phyloP scores from a whole-genome alignment of 441 rosid genomes.

The Metrosideros polymorpha region DNA sequence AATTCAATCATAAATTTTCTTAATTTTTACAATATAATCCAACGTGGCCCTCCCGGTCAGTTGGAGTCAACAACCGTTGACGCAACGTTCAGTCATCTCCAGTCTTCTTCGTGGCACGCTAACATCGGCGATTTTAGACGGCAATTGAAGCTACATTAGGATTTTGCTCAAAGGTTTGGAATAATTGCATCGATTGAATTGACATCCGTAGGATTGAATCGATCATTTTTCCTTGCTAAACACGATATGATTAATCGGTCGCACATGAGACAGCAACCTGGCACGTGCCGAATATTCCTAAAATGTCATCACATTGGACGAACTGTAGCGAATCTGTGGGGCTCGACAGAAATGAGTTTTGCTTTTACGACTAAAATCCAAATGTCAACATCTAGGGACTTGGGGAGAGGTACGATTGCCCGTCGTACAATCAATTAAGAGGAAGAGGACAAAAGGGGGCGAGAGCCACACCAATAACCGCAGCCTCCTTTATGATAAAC shows the following conservation, averaged over 20 bases:
- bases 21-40: background rate
- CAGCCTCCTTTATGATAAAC: rapidly evolving
- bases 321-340: background rate
- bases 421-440: background rate
- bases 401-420: background rate
- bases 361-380: background rate
- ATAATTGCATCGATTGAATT: no score
- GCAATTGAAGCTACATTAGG: no score
- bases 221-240: background rate
- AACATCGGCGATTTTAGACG: rapidly evolving
- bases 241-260: background rate
- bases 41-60: rapidly evolving
- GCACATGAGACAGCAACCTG: background rate
- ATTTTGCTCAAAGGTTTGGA: no score
- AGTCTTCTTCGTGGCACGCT: rapidly evolving
- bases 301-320: background rate
- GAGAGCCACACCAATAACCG: background rate
- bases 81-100: background rate
- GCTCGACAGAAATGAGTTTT: rapidly evolving
- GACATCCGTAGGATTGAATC: rapidly evolving
- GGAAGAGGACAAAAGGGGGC: background rate
- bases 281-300: background rate
- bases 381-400: background rate
- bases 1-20: background rate
- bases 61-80: rapidly evolving